Evolutionary conservation across 371 early-diverging fungal genomes (phyloP).

Genomic region (Circinella minor): DNA sequence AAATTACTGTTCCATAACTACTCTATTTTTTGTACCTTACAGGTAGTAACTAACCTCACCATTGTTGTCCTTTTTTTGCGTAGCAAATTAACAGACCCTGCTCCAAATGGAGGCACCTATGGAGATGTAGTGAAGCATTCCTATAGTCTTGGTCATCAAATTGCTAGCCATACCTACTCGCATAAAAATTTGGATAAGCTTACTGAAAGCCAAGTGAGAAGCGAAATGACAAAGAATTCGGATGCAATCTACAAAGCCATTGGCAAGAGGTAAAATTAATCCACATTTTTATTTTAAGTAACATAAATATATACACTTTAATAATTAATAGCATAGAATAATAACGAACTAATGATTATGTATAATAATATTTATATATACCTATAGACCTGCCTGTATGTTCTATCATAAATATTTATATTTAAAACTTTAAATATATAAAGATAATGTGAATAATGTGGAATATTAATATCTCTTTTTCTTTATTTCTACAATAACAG

Average conservation of each 20-base stretch:
- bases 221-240: conserved; percentile 34
- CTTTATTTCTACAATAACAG: conserved; percentile 1
- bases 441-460: neutral
- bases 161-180: conserved; percentile 63
- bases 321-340: too few relatives aligned
- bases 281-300: neutral
- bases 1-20: neutral
- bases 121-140: conserved; percentile 44
- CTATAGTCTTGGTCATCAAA: conserved; percentile 47
- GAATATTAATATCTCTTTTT: conserved; percentile 1
- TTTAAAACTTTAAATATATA: neutral
- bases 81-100: conserved; percentile 7
- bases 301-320: too few relatives aligned
- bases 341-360: neutral
- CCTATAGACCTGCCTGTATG: conserved; percentile 41
- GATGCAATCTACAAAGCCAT: conserved; percentile 32
- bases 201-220: conserved; percentile 21
- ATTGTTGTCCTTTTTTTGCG: neutral
- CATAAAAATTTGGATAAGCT: conserved; percentile 46
- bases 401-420: neutral
- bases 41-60: too few relatives aligned
- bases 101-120: conserved; percentile 25
- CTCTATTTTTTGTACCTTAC: too few relatives aligned
- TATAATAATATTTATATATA: neutral
- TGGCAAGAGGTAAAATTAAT: conserved; percentile 23